Evolutionary conservation across 1,284 basidiomycete genomes (phyloP).

Genomic region (Ganoderma leucocontextum): DNA sequence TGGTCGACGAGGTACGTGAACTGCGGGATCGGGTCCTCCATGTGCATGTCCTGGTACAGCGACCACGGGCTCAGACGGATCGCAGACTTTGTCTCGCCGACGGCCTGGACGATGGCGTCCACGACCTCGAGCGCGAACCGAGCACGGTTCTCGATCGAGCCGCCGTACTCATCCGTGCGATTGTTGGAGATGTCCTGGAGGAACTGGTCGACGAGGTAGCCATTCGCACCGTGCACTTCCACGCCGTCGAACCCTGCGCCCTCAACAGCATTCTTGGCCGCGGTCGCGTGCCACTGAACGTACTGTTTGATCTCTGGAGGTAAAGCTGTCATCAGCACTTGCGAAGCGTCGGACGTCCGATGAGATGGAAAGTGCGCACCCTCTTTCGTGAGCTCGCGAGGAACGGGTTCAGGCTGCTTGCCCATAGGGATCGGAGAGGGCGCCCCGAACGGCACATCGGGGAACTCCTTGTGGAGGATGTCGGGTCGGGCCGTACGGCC

Average conservation of each 20-base stretch:
- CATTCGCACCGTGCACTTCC: slow-evolving; percentile 44
- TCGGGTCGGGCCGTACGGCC: slow-evolving; percentile 25
- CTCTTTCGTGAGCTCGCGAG: slow-evolving; percentile 6
- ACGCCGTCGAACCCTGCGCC: slow-evolving; percentile 57
- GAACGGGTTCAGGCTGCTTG: background rate
- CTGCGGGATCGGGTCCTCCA: slow-evolving; percentile 55
- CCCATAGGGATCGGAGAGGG: slow-evolving; percentile 3
- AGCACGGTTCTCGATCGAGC: slow-evolving; percentile 59
- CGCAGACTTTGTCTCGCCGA: slow-evolving; percentile 51
- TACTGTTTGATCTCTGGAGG: slow-evolving; percentile 22
- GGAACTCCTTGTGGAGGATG: background rate
- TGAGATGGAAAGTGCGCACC: background rate
- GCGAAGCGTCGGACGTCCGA: background rate
- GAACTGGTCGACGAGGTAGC: slow-evolving; percentile 53
- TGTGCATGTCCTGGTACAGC: slow-evolving; percentile 32
- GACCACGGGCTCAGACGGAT: slow-evolving; percentile 44
- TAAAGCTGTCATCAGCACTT: background rate
- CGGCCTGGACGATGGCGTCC: slow-evolving; percentile 49
- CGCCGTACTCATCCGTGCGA: slow-evolving; percentile 67
- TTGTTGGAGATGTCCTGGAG: slow-evolving; percentile 55
- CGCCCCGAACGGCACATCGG: background rate
- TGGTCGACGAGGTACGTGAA: slow-evolving; percentile 49
- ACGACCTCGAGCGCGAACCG: slow-evolving; percentile 59
- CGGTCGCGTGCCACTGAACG: slow-evolving; percentile 44
- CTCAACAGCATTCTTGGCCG: slow-evolving; percentile 51